Evolutionary conservation across 345 rosid species (phyloP).

Genomic region (Salix koriyanagi): DNA sequence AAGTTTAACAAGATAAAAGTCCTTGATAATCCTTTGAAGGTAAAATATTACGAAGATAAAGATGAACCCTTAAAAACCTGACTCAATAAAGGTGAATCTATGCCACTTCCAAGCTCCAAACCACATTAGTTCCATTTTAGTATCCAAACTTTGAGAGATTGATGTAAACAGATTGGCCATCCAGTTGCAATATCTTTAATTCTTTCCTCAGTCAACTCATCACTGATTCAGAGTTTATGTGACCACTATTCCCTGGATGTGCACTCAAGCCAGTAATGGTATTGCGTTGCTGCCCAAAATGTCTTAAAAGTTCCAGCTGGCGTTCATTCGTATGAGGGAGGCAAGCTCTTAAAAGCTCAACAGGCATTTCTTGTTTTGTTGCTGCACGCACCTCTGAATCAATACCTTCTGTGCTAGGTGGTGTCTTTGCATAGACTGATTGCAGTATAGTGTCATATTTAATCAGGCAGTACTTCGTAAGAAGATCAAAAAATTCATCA

Average conservation of each 20-base stretch:
- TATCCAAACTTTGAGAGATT: background rate
- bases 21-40: background rate
- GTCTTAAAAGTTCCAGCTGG: slow-evolving; percentile 67
- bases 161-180: background rate
- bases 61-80: slow-evolving; percentile 17
- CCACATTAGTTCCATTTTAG: background rate
- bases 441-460: slow-evolving; percentile 78
- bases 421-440: slow-evolving; percentile 47
- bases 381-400: slow-evolving; percentile 47
- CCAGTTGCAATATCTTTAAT: background rate
- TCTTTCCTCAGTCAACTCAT: slow-evolving; percentile 36
- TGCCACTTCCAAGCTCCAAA: slow-evolving; percentile 2
- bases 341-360: slow-evolving; percentile 88
- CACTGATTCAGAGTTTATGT: slow-evolving; percentile 61
- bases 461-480: slow-evolving; percentile 82
- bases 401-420: slow-evolving; percentile 40
- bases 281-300: slow-evolving; percentile 61
- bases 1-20: slow-evolving; percentile 16
- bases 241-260: slow-evolving; percentile 39
- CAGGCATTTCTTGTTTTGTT: slow-evolving; percentile 89
- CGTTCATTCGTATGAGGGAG: slow-evolving; percentile 81
- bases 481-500: slow-evolving; percentile 75
- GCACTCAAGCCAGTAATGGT: slow-evolving; percentile 28
- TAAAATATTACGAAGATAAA: slow-evolving; percentile 17
- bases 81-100: background rate